Conservation (phyloP, 176 grass and related monocot genomes). For the Aegilops bicornis region DNA sequence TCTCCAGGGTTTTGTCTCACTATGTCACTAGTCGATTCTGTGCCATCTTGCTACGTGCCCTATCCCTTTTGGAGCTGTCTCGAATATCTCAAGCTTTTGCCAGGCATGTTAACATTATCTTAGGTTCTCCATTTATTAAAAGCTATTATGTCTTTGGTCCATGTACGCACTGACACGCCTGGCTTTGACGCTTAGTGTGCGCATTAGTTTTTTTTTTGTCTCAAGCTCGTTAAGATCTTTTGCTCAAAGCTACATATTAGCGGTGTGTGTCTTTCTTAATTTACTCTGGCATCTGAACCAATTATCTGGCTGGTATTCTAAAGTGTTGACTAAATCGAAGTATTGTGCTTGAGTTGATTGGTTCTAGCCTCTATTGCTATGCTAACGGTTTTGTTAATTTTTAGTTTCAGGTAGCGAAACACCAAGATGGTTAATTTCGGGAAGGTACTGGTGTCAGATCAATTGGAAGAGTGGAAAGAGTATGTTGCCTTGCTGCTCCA, state of each 20-base stretch:
- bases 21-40: conserved; percentile 27
- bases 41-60: conserved; percentile 23
- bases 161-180: conserved; percentile 11
- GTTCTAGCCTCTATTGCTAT: not conserved
- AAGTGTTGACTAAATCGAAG: not conserved
- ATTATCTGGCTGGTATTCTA: not conserved
- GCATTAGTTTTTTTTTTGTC: not conserved
- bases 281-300: not conserved
- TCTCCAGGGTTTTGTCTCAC: not conserved
- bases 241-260: not conserved
- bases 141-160: conserved; percentile 18
- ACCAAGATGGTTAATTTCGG: conserved; percentile 87
- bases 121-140: conserved; percentile 19
- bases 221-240: not conserved
- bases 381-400: conserved; percentile 6
- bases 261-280: not conserved
- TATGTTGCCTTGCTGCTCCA: conserved; percentile 37
- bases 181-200: not conserved
- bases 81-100: conserved; percentile 20
- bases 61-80: conserved; percentile 28
- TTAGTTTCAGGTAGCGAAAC: conserved; percentile 34
- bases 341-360: not conserved
- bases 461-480: conserved; percentile 78
- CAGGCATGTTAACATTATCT: conserved; percentile 45
- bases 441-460: conserved; percentile 68